A percentile compares a stretch with the other conserved stretches of the same genome.
These are phyloP conservation scores for Galerina sulciceps DNA, from an alignment of 768 basidiomycete species.

Conservation along the genomic window DNA sequence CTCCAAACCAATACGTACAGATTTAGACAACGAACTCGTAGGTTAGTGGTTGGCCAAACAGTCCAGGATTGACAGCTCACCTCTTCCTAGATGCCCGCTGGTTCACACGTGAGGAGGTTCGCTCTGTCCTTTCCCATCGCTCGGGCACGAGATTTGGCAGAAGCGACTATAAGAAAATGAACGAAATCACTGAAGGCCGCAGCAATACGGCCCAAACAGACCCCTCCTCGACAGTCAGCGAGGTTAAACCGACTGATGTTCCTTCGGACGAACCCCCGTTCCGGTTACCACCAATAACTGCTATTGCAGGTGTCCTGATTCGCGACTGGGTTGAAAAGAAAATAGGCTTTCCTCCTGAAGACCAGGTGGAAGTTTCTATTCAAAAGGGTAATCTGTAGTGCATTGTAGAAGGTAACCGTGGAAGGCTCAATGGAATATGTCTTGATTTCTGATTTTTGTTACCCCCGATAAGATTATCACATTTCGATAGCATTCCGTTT, in stretches of 20 bases:
- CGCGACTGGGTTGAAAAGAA: slow-evolving; percentile 77
- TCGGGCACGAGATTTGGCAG: slow-evolving; percentile 52
- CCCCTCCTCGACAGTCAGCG: slow-evolving; percentile 10
- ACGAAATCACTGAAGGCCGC: slow-evolving; percentile 42
- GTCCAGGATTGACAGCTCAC: neutral
- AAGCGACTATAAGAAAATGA: slow-evolving; percentile 54
- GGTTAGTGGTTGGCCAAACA: slow-evolving; percentile 48
- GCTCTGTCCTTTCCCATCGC: slow-evolving; percentile 60
- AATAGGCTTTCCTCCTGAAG: slow-evolving; percentile 40
- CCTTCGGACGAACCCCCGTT: slow-evolving; percentile 57
- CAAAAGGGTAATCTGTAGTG: slow-evolving; percentile 28
- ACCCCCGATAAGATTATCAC: too few relatives aligned
- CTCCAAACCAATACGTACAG: slow-evolving; percentile 73
- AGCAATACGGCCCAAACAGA: slow-evolving; percentile 20
- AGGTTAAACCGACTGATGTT: slow-evolving; percentile 18
- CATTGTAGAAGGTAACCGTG: too few relatives aligned
- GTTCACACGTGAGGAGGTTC: slow-evolving; percentile 80
- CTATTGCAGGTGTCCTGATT: slow-evolving; percentile 87
- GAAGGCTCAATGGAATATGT: too few relatives aligned
- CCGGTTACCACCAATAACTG: slow-evolving; percentile 74
- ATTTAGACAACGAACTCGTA: slow-evolving; percentile 95
- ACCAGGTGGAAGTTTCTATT: neutral
- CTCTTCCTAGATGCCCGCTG: slow-evolving; percentile 75
- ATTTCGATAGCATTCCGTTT: too few relatives aligned
- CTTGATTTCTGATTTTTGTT: too few relatives aligned